A percentile compares a stretch with the other conserved stretches of the same genome.
Evolutionary conservation across 2,329 filamentous ascomycete species (phyloP).

Genomic region (Waltergamsia citrina): DNA sequence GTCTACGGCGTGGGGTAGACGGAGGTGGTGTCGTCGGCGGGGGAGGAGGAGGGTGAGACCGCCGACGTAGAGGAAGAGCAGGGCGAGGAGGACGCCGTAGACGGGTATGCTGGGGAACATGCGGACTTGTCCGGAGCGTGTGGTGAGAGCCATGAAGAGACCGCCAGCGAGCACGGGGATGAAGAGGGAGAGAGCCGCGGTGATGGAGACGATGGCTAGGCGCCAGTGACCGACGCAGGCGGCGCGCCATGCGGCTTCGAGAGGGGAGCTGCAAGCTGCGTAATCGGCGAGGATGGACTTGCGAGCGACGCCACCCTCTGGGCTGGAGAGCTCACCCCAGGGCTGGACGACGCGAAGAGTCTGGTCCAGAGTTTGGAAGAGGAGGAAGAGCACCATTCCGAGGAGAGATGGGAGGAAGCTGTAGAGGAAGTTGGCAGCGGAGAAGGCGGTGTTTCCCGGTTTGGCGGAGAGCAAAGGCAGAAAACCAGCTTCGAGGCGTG

Average conservation of each 20-base stretch:
- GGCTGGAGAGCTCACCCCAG: conserved; percentile 50
- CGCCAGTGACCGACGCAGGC: conserved; percentile 53
- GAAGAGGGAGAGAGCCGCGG: conserved; percentile 48
- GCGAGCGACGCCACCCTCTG: conserved; percentile 51
- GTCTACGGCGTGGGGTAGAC: conserved; percentile 64
- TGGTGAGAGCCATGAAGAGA: conserved; percentile 64
- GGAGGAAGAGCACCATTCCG: conserved; percentile 57
- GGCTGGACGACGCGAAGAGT: conserved; percentile 57
- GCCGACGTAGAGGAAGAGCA: conserved; percentile 62
- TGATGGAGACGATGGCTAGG: conserved; percentile 50
- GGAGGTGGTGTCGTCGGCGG: conserved; percentile 44
- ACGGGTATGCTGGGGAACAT: conserved; percentile 68
- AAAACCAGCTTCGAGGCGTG: conserved; percentile 61
- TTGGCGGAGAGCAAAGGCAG: conserved; percentile 54
- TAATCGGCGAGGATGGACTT: conserved; percentile 63
- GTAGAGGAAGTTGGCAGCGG: conserved; percentile 81
- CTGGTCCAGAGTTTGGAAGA: conserved; percentile 58
- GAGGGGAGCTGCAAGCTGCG: conserved; percentile 48
- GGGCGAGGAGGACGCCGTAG: conserved; percentile 62
- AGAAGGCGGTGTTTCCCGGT: conserved; percentile 59
- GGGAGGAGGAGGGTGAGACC: conserved; percentile 54
- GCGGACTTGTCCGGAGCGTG: conserved; percentile 36
- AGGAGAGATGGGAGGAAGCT: conserved; percentile 62
- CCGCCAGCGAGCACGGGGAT: conserved; percentile 62
- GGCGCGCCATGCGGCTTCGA: conserved; percentile 50